phyloP scores from a whole-genome alignment of 1,284 basidiomycete species.

The Rhodotorula mucilaginosa region DNA sequence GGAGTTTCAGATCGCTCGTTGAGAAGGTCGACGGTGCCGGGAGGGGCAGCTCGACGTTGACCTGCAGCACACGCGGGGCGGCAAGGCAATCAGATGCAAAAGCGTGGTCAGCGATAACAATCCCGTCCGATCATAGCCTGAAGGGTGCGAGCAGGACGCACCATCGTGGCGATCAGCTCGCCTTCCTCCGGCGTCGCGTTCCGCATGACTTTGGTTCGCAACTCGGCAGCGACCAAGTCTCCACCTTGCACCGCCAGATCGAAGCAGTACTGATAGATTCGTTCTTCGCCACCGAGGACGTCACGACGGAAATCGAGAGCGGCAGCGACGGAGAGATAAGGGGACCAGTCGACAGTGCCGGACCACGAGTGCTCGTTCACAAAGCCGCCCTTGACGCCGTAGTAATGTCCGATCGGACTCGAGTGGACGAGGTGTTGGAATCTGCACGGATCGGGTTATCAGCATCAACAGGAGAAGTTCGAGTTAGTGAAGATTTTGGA shows the following conservation, averaged over 20 bases:
- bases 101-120: neutral
- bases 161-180: slow-evolving; percentile 42
- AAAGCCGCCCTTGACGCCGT: slow-evolving; percentile 15
- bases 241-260: slow-evolving; percentile 38
- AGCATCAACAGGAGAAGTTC: neutral
- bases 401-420: slow-evolving; percentile 28
- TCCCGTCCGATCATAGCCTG: neutral
- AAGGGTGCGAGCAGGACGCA: slow-evolving; percentile 13
- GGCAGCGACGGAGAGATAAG: slow-evolving; percentile 15
- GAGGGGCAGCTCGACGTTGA: slow-evolving; percentile 39
- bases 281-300: slow-evolving; percentile 40
- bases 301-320: slow-evolving; percentile 40
- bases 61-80: slow-evolving; percentile 16
- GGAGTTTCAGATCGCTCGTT: neutral
- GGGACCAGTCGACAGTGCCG: slow-evolving; percentile 28
- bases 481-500: neutral
- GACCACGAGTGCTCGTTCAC: slow-evolving; percentile 18
- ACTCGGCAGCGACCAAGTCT: slow-evolving; percentile 27
- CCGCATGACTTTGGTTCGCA: slow-evolving; percentile 38
- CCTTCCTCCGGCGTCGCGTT: slow-evolving; percentile 31
- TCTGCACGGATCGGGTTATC: slow-evolving; percentile 1
- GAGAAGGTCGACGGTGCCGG: slow-evolving; percentile 11
- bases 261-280: slow-evolving; percentile 39
- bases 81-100: too few species aligned
- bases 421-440: slow-evolving; percentile 40